A percentile compares a stretch with the other conserved stretches of the same genome.
These are phyloP conservation scores for Ascocoryne sarcoides DNA, from an alignment of 2,329 filamentous ascomycete species.

Conservation along the genomic window DNA sequence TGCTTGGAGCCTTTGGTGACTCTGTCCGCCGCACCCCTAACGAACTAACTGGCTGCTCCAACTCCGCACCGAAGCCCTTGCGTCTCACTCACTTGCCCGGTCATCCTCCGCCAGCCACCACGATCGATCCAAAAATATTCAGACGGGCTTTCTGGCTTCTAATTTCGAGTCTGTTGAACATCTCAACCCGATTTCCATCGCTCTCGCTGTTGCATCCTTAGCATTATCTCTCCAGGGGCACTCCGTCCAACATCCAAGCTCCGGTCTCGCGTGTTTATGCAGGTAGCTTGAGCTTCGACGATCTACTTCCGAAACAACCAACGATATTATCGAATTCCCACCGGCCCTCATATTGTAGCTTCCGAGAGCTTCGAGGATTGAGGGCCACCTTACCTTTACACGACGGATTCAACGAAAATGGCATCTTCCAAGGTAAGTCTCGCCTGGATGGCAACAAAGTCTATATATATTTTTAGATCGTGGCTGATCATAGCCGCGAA, in stretches of 20 bases:
- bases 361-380: conserved; percentile 29
- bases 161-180: background rate
- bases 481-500: conserved; percentile 24
- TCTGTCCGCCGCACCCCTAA: too few relatives aligned
- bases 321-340: conserved; percentile 16
- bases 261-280: conserved; percentile 22
- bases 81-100: background rate
- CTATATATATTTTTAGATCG: conserved; percentile 23
- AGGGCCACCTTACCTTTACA: conserved; percentile 22
- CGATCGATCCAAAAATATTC: background rate
- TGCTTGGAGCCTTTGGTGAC: too few relatives aligned
- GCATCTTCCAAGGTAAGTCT: conserved; percentile 52
- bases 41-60: too few relatives aligned
- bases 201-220: background rate
- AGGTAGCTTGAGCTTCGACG: conserved; percentile 22
- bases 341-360: conserved; percentile 29
- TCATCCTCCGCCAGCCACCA: background rate
- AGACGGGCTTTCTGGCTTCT: background rate
- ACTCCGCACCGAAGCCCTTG: background rate
- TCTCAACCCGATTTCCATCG: background rate
- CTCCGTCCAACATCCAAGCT: conserved; percentile 4
- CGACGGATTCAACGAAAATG: conserved; percentile 38
- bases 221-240: conserved; percentile 2
- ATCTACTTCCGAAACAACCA: conserved; percentile 11
- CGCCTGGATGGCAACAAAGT: conserved; percentile 21